A percentile compares a stretch with the other conserved stretches of the same genome.
Conservation (phyloP, 108 stramenopile species). For the Nitzschia sp. region DNA sequence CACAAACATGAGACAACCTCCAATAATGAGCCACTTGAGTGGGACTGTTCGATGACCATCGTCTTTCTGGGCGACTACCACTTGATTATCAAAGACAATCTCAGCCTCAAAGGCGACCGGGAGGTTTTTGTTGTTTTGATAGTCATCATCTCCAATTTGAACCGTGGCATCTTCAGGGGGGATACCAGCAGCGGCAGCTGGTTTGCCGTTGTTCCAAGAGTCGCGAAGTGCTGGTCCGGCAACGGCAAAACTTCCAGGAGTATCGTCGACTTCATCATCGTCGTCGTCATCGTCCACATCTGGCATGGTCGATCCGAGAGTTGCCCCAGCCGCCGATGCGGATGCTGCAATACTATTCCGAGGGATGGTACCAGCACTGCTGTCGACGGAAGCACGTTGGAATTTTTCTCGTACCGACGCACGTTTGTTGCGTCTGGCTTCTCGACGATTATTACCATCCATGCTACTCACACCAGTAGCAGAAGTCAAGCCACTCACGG, state of each 20-base stretch:
- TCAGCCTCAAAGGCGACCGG: slow-evolving; percentile 7
- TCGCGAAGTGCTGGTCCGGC: background rate
- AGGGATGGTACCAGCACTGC: background rate
- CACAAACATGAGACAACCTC: background rate
- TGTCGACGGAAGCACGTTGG: background rate
- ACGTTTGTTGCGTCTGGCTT: background rate
- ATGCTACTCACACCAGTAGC: background rate
- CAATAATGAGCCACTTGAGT: background rate
- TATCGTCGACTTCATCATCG: background rate
- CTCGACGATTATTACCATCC: background rate
- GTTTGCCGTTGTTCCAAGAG: background rate
- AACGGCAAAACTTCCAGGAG: background rate
- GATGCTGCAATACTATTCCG: background rate
- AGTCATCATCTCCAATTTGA: background rate
- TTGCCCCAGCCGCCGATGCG: background rate
- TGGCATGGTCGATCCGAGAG: background rate
- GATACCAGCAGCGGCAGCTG: background rate
- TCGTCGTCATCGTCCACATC: slow-evolving; percentile 1
- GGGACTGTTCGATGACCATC: background rate
- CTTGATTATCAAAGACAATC: background rate
- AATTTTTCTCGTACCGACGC: background rate
- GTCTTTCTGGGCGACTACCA: slow-evolving; percentile 1
- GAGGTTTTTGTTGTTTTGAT: background rate
- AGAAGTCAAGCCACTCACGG: background rate
- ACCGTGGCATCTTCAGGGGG: background rate